These are phyloP conservation scores for Erodium moschatum DNA, from an alignment of 441 rosid genomes.

Conservation along the genomic window DNA sequence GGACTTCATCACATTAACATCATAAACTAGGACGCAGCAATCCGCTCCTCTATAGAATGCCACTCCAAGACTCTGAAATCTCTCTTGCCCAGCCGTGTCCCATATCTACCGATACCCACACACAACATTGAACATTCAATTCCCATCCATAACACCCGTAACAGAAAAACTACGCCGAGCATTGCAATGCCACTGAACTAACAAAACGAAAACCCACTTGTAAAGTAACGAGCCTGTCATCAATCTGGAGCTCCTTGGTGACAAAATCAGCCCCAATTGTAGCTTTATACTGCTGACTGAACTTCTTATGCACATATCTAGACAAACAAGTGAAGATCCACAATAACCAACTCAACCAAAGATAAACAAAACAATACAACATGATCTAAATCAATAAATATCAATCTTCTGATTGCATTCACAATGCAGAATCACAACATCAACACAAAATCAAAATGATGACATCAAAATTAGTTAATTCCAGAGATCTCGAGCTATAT, in stretches of 20 bases:
- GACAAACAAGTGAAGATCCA: neutral
- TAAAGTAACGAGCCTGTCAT: constrained; percentile 74
- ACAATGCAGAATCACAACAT: neutral
- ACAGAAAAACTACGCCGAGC: too few species aligned
- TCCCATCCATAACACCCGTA: neutral
- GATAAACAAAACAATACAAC: constrained; percentile 5
- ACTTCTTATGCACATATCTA: constrained; percentile 90
- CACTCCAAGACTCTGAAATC: constrained; percentile 91
- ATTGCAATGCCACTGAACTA: neutral
- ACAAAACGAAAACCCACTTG: constrained; percentile 40
- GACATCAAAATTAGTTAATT: neutral
- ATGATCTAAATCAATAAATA: neutral
- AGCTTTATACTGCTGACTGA: constrained; percentile 91
- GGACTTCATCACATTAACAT: constrained; percentile 56
- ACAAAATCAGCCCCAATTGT: constrained; percentile 96
- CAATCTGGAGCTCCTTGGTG: constrained; percentile 88
- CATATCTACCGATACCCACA: constrained; percentile 44
- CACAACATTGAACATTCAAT: neutral
- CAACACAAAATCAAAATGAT: neutral
- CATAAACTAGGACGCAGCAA: constrained; percentile 54
- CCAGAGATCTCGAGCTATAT: constrained; percentile 6
- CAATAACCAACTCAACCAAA: neutral
- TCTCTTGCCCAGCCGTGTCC: constrained; percentile 98
- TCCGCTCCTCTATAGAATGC: constrained; percentile 97
- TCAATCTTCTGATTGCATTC: neutral